A percentile compares a stretch with the other conserved stretches of the same genome.
These are phyloP conservation scores for Capsicum pubescens DNA, from an alignment of 257 asterid genomes.

Conservation along the genomic window DNA sequence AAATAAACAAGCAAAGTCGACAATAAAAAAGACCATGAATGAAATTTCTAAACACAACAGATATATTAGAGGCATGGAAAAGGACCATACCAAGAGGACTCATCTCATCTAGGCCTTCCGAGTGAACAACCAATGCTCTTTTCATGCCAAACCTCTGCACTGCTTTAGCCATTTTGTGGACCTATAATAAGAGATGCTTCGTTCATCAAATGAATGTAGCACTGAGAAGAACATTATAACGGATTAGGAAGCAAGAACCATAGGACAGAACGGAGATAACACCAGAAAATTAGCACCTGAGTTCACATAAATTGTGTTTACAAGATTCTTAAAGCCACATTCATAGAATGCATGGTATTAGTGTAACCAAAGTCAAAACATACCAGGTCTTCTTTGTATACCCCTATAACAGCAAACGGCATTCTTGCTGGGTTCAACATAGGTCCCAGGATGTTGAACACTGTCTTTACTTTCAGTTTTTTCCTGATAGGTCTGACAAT, in stretches of 20 bases:
- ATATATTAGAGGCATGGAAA: background rate
- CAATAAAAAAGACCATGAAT: background rate
- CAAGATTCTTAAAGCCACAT: constrained; percentile 6
- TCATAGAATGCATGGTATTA: background rate
- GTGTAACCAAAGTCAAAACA: constrained; percentile 15
- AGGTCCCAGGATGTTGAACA: constrained; percentile 81
- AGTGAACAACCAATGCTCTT: constrained; percentile 81
- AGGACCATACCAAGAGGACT: constrained; percentile 81
- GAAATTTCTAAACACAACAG: background rate
- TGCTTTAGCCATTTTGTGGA: constrained; percentile 77
- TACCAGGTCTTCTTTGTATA: constrained; percentile 72
- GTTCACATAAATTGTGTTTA: background rate
- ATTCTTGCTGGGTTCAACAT: constrained; percentile 86
- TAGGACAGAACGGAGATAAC: background rate
- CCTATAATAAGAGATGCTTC: constrained; percentile 47
- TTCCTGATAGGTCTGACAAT: constrained; percentile 75
- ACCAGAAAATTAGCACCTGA: constrained; percentile 7
- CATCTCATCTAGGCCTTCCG: constrained; percentile 84
- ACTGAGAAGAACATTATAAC: background rate
- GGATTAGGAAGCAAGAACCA: background rate
- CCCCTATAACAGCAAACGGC: constrained; percentile 82
- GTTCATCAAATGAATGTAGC: background rate
- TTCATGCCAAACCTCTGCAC: constrained; percentile 78
- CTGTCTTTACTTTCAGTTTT: constrained; percentile 74
- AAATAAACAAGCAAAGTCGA: too few relatives aligned